Evolutionary conservation across 2,329 filamentous ascomycete species (phyloP).

Genomic region (Mollisia scopiformis): DNA sequence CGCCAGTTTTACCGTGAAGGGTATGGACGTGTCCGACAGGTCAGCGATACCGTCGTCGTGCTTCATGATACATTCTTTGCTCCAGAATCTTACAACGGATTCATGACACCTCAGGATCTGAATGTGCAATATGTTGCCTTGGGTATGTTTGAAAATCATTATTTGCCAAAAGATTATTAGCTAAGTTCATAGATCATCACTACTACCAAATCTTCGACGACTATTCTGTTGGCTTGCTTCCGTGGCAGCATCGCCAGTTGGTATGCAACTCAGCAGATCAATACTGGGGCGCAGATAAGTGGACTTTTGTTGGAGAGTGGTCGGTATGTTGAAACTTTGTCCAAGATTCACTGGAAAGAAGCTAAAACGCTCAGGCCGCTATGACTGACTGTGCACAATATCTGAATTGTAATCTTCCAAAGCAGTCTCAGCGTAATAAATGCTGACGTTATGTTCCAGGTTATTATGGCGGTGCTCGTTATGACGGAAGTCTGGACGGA

Average conservation of each 20-base stretch:
- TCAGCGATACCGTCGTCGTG: slow-evolving; percentile 50
- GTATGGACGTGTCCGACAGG: slow-evolving; percentile 45
- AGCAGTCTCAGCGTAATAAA: slow-evolving; percentile 61
- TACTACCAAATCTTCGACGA: slow-evolving; percentile 65
- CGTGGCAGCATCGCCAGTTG: slow-evolving; percentile 52
- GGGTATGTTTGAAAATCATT: no score
- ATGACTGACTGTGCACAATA: slow-evolving; percentile 37
- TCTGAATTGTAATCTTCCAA: slow-evolving; percentile 25
- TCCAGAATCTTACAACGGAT: slow-evolving; percentile 60
- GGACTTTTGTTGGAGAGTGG: slow-evolving; percentile 64
- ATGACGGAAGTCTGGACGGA: slow-evolving; percentile 52
- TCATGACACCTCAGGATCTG: slow-evolving; percentile 51
- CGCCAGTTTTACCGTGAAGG: slow-evolving; percentile 49
- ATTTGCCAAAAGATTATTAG: no score
- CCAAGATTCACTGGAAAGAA: no score
- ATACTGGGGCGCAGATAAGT: slow-evolving; percentile 59
- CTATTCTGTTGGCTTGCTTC: slow-evolving; percentile 48
- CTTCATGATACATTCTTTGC: slow-evolving; percentile 58
- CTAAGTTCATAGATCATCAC: slow-evolving; percentile 57
- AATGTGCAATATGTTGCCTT: slow-evolving; percentile 42
- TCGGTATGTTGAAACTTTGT: no score
- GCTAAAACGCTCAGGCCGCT: no score
- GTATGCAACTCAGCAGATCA: slow-evolving; percentile 50
- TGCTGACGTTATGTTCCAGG: slow-evolving; percentile 50
- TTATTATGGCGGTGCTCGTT: slow-evolving; percentile 58